Evolutionary conservation across 139 green algal genomes (phyloP).

Genomic region (Astrephomene gubernaculifera): DNA sequence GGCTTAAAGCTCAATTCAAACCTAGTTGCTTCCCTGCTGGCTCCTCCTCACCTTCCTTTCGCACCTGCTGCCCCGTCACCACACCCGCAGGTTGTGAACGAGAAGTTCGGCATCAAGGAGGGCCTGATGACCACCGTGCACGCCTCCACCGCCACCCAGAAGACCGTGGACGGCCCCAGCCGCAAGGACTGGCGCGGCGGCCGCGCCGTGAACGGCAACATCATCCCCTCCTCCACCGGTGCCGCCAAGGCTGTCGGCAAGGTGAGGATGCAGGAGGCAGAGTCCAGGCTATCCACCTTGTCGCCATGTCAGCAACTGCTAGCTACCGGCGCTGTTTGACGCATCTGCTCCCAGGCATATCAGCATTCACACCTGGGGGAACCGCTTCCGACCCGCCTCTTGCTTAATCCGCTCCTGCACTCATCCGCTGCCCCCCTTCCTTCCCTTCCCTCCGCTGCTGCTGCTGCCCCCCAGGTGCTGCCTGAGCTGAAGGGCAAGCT

Average conservation of each 20-base stretch:
- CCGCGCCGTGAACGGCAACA: slow-evolving; percentile 91
- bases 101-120: slow-evolving; percentile 88
- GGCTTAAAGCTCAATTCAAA: too few relatives aligned
- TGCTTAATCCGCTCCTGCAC: too few relatives aligned
- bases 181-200: slow-evolving; percentile 98
- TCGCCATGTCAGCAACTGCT: too few relatives aligned
- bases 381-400: too few relatives aligned
- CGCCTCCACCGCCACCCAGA: slow-evolving; percentile 97
- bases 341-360: too few relatives aligned
- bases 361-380: too few relatives aligned
- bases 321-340: too few relatives aligned
- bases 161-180: slow-evolving; percentile 96
- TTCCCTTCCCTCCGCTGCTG: background rate
- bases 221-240: slow-evolving; percentile 98
- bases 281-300: too few relatives aligned
- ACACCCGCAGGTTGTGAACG: slow-evolving; percentile 79
- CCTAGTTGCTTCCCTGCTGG: too few relatives aligned
- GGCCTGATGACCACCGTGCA: slow-evolving; percentile 98
- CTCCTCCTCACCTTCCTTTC: too few relatives aligned
- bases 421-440: too few relatives aligned
- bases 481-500: slow-evolving; percentile 98
- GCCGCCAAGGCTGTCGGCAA: slow-evolving; percentile 95
- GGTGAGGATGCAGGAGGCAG: slow-evolving; percentile 40
- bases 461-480: slow-evolving; percentile 81
- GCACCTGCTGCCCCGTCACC: background rate